Conservation (phyloP, 148 eudicot species). For the Gaultheria prostrata region DNA sequence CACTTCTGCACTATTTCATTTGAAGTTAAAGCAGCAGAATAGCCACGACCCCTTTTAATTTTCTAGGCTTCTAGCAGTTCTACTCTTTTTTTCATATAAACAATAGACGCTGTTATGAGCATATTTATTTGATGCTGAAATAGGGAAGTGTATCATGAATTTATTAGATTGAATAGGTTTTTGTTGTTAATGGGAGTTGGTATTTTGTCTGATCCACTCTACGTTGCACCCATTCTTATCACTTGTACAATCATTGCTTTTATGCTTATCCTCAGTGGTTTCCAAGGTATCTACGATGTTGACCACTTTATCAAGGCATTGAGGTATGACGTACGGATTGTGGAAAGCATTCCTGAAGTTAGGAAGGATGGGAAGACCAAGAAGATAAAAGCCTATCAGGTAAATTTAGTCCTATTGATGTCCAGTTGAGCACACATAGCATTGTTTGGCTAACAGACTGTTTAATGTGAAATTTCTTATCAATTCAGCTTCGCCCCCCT, state of each 20-base stretch:
- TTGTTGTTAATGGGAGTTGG: conserved; percentile 12
- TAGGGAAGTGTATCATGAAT: background rate
- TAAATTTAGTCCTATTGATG: conserved; percentile 17
- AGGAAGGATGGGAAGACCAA: conserved; percentile 72
- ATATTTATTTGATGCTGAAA: background rate
- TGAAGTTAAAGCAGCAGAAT: background rate
- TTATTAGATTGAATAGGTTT: background rate
- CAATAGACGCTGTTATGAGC: background rate
- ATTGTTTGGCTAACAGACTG: background rate
- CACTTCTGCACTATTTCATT: background rate
- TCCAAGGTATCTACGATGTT: conserved; percentile 91
- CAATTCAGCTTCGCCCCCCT: conserved; percentile 70
- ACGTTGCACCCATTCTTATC: background rate
- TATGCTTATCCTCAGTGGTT: conserved; percentile 57
- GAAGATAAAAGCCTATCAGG: conserved; percentile 82
- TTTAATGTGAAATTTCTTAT: conserved; percentile 10
- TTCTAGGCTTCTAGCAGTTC: conserved; percentile 4
- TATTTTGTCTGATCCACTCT: background rate
- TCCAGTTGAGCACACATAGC: background rate
- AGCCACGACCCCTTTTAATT: background rate
- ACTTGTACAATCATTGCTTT: conserved; percentile 12
- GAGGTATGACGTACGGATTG: conserved; percentile 69
- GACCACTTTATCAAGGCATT: conserved; percentile 79
- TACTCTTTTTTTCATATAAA: background rate
- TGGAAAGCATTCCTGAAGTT: conserved; percentile 68